These are phyloP conservation scores for Boletus rubescentipes DNA, from an alignment of 768 basidiomycete genomes.

Conservation along the genomic window DNA sequence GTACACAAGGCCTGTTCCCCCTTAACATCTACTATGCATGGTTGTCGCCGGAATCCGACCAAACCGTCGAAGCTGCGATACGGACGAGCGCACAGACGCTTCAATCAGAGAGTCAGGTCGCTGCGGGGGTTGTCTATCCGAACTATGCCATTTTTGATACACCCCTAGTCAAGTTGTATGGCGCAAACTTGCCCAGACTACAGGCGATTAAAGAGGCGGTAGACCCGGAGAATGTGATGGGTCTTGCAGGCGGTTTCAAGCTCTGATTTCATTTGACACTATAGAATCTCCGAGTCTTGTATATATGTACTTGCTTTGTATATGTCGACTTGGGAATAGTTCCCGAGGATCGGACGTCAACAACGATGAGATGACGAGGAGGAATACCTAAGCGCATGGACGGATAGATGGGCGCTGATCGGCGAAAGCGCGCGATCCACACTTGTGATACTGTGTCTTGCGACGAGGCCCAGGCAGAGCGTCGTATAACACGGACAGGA, in stretches of 20 bases:
- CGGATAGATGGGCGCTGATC: too few species aligned
- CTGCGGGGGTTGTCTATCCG: constrained; percentile 42
- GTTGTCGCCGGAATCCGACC: not conserved
- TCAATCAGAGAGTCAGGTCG: constrained; percentile 19
- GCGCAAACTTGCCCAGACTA: constrained; percentile 38
- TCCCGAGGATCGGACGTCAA: too few species aligned
- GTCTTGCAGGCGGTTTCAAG: constrained; percentile 61
- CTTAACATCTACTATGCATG: constrained; percentile 43
- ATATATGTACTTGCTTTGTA: too few species aligned
- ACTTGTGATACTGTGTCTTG: too few species aligned
- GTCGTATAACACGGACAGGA: too few species aligned
- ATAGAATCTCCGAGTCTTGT: too few species aligned
- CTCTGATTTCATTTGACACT: constrained; percentile 25
- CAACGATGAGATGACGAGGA: too few species aligned
- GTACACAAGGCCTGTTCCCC: constrained; percentile 37
- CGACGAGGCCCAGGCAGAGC: too few species aligned
- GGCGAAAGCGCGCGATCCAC: too few species aligned
- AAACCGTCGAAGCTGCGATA: constrained; percentile 35
- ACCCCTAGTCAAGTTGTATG: constrained; percentile 48
- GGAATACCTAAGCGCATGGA: too few species aligned
- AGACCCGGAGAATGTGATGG: constrained; percentile 61
- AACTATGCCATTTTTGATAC: constrained; percentile 60
- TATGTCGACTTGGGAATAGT: too few species aligned
- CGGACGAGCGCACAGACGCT: constrained; percentile 39
- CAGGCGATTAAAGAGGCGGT: constrained; percentile 40